These are phyloP conservation scores for Phytophthora pisi DNA, from an alignment of 352 stramenopile species.

Conservation along the genomic window DNA sequence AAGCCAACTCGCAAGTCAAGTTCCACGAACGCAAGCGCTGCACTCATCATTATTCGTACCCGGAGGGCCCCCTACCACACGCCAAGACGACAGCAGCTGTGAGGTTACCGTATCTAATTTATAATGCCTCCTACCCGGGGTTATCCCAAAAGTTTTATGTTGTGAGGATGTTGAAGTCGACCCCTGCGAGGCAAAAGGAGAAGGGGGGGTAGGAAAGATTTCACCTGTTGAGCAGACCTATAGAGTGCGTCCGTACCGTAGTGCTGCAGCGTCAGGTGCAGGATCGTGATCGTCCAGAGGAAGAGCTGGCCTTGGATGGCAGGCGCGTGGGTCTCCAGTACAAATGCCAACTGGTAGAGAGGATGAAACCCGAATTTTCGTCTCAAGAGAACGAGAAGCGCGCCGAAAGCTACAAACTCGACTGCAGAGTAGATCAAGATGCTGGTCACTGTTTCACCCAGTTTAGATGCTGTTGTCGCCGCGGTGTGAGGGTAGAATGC, in stretches of 20 bases:
- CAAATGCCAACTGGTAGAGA: slow-evolving; percentile 41
- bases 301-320: slow-evolving; percentile 32
- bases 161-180: slow-evolving; percentile 25
- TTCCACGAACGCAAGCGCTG: slow-evolving; percentile 10
- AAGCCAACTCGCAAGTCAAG: neutral
- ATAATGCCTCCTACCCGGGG: neutral
- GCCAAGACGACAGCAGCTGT: neutral
- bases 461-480: slow-evolving; percentile 8
- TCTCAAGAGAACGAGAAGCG: slow-evolving; percentile 21
- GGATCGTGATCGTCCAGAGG: slow-evolving; percentile 34
- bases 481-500: slow-evolving; percentile 7
- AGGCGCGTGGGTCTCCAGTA: slow-evolving; percentile 36
- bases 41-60: neutral
- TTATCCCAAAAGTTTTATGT: neutral
- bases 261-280: slow-evolving; percentile 35
- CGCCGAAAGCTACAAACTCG: slow-evolving; percentile 23
- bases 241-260: slow-evolving; percentile 17
- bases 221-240: no score
- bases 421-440: slow-evolving; percentile 25
- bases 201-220: neutral
- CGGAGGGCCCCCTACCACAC: neutral
- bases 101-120: neutral
- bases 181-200: slow-evolving; percentile 6
- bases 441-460: slow-evolving; percentile 7
- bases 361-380: slow-evolving; percentile 27